These are phyloP conservation scores for Rutstroemia sp. DNA, from an alignment of 2,329 filamentous ascomycete genomes.

Conservation along the genomic window DNA sequence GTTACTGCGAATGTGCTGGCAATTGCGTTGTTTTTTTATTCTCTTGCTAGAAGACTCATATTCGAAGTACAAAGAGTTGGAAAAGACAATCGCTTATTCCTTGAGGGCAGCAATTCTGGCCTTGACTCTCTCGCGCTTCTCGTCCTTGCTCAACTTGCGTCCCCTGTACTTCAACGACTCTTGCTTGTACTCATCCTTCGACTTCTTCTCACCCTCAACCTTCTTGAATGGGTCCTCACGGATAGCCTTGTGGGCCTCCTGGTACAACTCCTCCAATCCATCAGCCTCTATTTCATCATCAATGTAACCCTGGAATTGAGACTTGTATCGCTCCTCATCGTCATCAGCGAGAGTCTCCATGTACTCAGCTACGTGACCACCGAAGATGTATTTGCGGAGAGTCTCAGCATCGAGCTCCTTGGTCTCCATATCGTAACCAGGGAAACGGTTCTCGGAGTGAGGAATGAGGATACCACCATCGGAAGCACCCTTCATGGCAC, in stretches of 20 bases:
- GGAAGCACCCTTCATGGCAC: slow-evolving; percentile 98
- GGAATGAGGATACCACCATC: slow-evolving; percentile 96
- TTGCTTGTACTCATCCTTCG: slow-evolving; percentile 93
- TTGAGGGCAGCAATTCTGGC: slow-evolving; percentile 82
- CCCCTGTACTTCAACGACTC: slow-evolving; percentile 86
- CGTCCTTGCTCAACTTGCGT: slow-evolving; percentile 70
- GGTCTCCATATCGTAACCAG: slow-evolving; percentile 91
- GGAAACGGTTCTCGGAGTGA: slow-evolving; percentile 99
- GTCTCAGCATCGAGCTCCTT: slow-evolving; percentile 97
- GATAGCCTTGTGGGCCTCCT: slow-evolving; percentile 91
- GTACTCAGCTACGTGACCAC: slow-evolving; percentile 98
- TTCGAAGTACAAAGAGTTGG: slow-evolving; percentile 11
- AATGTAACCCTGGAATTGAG: slow-evolving; percentile 96
- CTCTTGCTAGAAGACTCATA: slow-evolving; percentile 11
- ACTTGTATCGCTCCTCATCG: slow-evolving; percentile 99
- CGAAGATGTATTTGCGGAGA: slow-evolving; percentile 99
- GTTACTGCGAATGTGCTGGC: neutral
- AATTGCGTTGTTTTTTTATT: neutral
- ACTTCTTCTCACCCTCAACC: slow-evolving; percentile 77
- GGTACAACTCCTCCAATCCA: slow-evolving; percentile 93
- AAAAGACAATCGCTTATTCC: slow-evolving; percentile 28
- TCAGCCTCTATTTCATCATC: slow-evolving; percentile 96
- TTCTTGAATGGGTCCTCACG: slow-evolving; percentile 98
- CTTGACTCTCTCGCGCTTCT: slow-evolving; percentile 80
- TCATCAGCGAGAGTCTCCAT: slow-evolving; percentile 99